phyloP scores from a whole-genome alignment of 1,139 yeast genomes.

The Debaryomycetaceae sp. region DNA sequence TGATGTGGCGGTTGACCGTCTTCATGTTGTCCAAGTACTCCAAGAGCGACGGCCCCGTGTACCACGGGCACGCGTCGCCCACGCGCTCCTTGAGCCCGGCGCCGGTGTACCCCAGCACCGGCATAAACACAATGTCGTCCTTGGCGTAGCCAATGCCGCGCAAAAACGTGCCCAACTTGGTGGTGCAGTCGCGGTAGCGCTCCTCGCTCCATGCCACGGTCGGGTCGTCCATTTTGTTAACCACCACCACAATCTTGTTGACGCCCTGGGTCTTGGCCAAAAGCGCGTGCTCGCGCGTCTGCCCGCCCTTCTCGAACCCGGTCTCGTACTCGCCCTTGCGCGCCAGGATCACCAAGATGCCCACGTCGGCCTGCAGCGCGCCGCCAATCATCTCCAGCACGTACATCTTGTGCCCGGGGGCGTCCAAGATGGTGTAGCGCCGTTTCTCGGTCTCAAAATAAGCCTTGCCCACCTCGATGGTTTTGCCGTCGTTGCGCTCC shows the following conservation, averaged over 20 bases:
- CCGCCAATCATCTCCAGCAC: constrained; percentile 99
- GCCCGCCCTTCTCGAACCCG: constrained; percentile 98
- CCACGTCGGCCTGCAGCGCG: constrained; percentile 98
- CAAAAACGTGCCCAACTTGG: constrained; percentile 71
- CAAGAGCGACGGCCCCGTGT: constrained; percentile 83
- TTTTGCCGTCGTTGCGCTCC: constrained; percentile 97
- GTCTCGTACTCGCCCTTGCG: constrained; percentile 99
- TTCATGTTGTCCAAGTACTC: constrained; percentile 85
- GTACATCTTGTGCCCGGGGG: constrained; percentile 99
- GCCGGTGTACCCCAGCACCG: constrained; percentile 97
- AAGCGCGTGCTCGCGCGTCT: constrained; percentile 97
- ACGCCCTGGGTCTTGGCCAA: constrained; percentile 98
- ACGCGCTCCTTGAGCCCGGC: constrained; percentile 92
- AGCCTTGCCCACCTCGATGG: constrained; percentile 98
- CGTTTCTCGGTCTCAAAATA: constrained; percentile 96
- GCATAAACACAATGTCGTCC: constrained; percentile 87
- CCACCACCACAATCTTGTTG: constrained; percentile 85
- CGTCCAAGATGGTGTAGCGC: constrained; percentile 95
- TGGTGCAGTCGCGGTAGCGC: constrained; percentile 92
- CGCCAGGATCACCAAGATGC: constrained; percentile 93
- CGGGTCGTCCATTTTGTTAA: constrained; percentile 98
- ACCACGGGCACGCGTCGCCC: constrained; percentile 81
- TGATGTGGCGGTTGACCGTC: constrained; percentile 78
- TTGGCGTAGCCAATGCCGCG: constrained; percentile 88
- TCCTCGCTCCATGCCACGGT: constrained; percentile 95